Evolutionary conservation across 108 stramenopile genomes (phyloP).

Genomic region (Mayamaea pseudoterrestris): DNA sequence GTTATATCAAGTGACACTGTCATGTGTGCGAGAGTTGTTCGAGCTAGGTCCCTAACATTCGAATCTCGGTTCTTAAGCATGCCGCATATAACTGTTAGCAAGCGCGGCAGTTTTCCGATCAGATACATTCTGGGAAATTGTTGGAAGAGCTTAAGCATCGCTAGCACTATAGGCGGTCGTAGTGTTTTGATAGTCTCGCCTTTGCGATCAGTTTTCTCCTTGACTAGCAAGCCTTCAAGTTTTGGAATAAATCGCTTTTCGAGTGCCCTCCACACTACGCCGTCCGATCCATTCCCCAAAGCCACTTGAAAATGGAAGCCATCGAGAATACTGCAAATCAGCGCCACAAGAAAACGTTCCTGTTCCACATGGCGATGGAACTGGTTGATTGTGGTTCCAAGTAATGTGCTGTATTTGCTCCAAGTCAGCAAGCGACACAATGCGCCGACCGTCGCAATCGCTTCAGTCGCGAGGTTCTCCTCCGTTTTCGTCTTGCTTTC

Average conservation of each 20-base stretch:
- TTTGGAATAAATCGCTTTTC: slow-evolving; percentile 66
- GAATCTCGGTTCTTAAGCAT: slow-evolving; percentile 78
- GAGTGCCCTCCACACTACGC: slow-evolving; percentile 58
- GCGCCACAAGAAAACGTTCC: slow-evolving; percentile 59
- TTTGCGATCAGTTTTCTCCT: slow-evolving; percentile 61
- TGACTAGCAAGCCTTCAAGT: slow-evolving; percentile 56
- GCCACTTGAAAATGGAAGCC: slow-evolving; percentile 73
- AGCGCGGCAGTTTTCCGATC: slow-evolving; percentile 57
- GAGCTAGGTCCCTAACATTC: slow-evolving; percentile 74
- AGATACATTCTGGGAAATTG: slow-evolving; percentile 68
- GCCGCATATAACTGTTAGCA: slow-evolving; percentile 75
- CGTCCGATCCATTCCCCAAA: slow-evolving; percentile 6
- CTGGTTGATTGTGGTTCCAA: slow-evolving; percentile 55
- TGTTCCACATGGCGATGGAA: slow-evolving; percentile 59
- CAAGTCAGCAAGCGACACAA: slow-evolving; percentile 65
- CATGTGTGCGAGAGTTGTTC: slow-evolving; percentile 78
- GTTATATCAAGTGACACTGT: slow-evolving; percentile 55
- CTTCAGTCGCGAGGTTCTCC: slow-evolving; percentile 57
- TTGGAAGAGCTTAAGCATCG: slow-evolving; percentile 79
- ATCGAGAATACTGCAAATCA: slow-evolving; percentile 73
- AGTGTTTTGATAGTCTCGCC: slow-evolving; percentile 57
- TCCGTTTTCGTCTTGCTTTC: slow-evolving; percentile 68
- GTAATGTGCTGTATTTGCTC: slow-evolving; percentile 64
- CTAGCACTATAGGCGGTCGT: slow-evolving; percentile 77
- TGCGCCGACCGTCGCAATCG: slow-evolving; percentile 66